These are phyloP conservation scores for Sclerotinia subarctica DNA, from an alignment of 2,329 filamentous ascomycete species.

Conservation along the genomic window DNA sequence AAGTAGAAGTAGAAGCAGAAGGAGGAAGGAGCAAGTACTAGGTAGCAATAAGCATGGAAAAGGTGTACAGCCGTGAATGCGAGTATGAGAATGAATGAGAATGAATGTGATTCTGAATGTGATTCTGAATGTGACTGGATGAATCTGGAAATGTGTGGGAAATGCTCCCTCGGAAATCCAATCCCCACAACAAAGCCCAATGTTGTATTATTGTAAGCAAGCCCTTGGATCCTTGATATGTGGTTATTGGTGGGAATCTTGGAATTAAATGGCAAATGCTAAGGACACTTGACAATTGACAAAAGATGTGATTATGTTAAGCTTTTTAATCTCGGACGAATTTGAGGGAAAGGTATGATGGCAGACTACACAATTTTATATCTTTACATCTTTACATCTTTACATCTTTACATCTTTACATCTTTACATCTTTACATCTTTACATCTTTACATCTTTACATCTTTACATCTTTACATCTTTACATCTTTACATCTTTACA, in stretches of 20 bases:
- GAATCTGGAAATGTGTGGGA: background rate
- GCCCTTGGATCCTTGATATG: background rate
- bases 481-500: background rate
- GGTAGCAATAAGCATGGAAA: background rate
- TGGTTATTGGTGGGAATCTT: background rate
- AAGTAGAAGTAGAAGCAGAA: too few species aligned
- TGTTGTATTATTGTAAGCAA: background rate
- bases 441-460: too few species aligned
- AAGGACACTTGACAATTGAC: background rate
- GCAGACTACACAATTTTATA: background rate
- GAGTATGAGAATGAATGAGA: too few species aligned
- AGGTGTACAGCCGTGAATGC: background rate
- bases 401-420: too few species aligned
- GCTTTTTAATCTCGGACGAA: background rate
- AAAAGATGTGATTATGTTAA: background rate
- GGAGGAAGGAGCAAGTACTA: too few species aligned
- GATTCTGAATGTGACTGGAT: background rate
- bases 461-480: background rate
- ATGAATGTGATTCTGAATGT: too few species aligned
- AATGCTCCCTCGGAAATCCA: background rate
- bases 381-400: background rate
- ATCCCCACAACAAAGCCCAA: conserved; percentile 12
- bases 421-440: too few species aligned
- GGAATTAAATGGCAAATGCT: background rate
- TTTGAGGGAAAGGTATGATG: background rate